Conservation (phyloP, 148 eudicot species). For the Cornus florida region DNA sequence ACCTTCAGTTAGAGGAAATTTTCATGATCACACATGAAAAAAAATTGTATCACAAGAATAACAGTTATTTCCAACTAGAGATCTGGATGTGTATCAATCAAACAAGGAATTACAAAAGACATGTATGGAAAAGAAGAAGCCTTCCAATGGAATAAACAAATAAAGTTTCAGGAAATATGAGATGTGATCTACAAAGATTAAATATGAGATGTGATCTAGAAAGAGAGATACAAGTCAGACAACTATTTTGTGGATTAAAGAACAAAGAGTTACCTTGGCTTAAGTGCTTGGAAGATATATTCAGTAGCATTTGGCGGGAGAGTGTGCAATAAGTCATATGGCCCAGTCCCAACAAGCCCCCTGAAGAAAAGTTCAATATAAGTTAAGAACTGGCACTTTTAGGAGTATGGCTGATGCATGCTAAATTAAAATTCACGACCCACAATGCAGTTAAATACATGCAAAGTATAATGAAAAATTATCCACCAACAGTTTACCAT, state of each 20-base stretch:
- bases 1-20: background rate
- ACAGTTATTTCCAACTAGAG: background rate
- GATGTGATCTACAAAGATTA: too few species aligned
- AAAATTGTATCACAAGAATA: background rate
- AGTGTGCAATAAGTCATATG: conserved; percentile 25
- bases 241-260: too few species aligned
- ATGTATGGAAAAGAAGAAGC: background rate
- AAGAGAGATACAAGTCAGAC: too few species aligned
- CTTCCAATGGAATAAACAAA: background rate
- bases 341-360: conserved; percentile 28
- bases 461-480: too few species aligned
- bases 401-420: background rate
- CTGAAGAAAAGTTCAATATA: conserved; percentile 14
- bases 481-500: too few species aligned
- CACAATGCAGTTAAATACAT: background rate
- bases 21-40: background rate
- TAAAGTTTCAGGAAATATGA: background rate
- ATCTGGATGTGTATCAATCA: background rate
- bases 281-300: conserved; percentile 35
- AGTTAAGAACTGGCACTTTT: background rate
- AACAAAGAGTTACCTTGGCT: conserved; percentile 22
- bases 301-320: conserved; percentile 35
- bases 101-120: background rate
- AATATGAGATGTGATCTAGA: too few species aligned
- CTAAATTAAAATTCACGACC: background rate